Base-by-base conservation (phyloP, 1,284 basidiomycete genomes). In the Ustilago sp. region DNA sequence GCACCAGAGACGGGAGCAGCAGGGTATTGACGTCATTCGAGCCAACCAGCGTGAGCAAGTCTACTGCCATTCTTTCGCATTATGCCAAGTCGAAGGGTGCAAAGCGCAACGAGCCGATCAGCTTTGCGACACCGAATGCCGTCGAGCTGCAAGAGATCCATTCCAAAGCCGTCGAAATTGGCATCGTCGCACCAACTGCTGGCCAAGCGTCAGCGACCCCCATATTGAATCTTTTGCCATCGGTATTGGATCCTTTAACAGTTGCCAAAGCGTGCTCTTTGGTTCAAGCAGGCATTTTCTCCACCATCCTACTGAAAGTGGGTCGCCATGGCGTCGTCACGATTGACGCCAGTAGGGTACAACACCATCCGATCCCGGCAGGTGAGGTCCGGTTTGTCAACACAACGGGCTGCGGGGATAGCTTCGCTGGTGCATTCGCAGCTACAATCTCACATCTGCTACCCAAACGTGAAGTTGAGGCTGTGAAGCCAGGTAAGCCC, bases 351-450 rank as follows among this genome's bases (percentile, higher is more conserved):
- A 15, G 35, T 0, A 36, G 57, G 11, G 39, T 61, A 19, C 59
- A 38, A 3, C 77, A 81, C 23, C 64, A 76, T n/a, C 80, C 71
- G 0, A 59, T 76, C n/a, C 67, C 72, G 2, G 32, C 64, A 63
- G 54, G 68, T 50, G 8, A 59, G 38, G 47, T 65, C 4, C 3
- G 55, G 2, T 39, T 74, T 1, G 62, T 77, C 48, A 86, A 81
- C 62, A 83, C 80, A 2, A 85, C 84, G 0, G 84, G 84, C 1
- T 83, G 82, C 28, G 84, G 84, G n/a, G 84, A 86, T 63, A 80
- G 81, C 23, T 85, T 85, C 47, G 80, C 77, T 17, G 83, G 83
- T 6, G 80, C 76, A 4, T 68, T 86, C 39, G 55, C 80, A 7
- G 83, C 80, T 4, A 63, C 54, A 13, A 57, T 77, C 12, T 71